Evolutionary conservation across 2,329 filamentous ascomycete genomes (phyloP).

Genomic region (Cercospora berteroae): DNA sequence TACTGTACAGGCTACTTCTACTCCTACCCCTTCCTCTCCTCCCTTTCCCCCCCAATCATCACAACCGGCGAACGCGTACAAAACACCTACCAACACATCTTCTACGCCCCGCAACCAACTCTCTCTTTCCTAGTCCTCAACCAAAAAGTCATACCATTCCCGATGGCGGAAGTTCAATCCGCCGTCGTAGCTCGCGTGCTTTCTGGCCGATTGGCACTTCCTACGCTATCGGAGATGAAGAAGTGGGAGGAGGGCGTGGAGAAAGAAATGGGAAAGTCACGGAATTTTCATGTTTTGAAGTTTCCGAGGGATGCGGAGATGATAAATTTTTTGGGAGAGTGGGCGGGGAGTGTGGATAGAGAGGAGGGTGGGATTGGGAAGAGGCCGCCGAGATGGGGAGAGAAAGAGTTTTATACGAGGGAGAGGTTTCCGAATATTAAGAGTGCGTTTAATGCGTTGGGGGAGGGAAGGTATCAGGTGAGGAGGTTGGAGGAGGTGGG

Average conservation of each 20-base stretch:
- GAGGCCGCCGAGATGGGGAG: constrained; percentile 67
- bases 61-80: constrained; percentile 68
- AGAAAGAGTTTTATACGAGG: constrained; percentile 70
- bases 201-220: constrained; percentile 67
- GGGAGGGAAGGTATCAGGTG: constrained; percentile 57
- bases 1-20: constrained; percentile 92
- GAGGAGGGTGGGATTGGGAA: constrained; percentile 53
- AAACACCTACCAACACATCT: constrained; percentile 75
- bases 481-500: constrained; percentile 70
- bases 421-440: constrained; percentile 67
- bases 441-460: constrained; percentile 65
- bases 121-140: constrained; percentile 74
- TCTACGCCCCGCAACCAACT: constrained; percentile 72
- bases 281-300: constrained; percentile 54
- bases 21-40: constrained; percentile 68
- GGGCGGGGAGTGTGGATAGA: constrained; percentile 51
- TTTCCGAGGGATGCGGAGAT: constrained; percentile 66
- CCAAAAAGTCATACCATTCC: constrained; percentile 85
- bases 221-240: constrained; percentile 62
- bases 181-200: constrained; percentile 75
- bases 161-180: constrained; percentile 73
- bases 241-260: constrained; percentile 59
- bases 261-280: constrained; percentile 44
- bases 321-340: constrained; percentile 67
- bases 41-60: constrained; percentile 49